Evolutionary conservation across 2,329 filamentous ascomycete species (phyloP).

Genomic region (Epichloe gansuensis): DNA sequence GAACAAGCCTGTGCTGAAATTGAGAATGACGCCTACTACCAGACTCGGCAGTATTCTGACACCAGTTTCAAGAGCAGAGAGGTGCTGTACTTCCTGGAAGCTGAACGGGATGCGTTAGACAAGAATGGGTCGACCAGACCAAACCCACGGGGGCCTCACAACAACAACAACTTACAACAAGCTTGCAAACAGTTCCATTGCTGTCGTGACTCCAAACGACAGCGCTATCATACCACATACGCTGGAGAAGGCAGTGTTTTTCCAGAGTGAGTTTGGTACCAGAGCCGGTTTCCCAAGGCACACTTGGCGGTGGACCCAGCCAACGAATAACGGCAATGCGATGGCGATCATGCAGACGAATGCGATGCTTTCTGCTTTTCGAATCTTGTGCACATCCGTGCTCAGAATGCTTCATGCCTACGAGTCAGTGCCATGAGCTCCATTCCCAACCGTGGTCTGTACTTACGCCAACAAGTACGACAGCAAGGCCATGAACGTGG

Average conservation of each 20-base stretch:
- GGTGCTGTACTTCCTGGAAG: constrained; percentile 36
- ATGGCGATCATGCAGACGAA: constrained; percentile 30
- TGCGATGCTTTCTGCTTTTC: constrained; percentile 28
- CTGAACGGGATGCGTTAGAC: constrained; percentile 14
- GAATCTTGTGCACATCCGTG: constrained; percentile 26
- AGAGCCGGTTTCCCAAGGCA: constrained; percentile 34
- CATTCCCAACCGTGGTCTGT: neutral
- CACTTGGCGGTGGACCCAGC: constrained; percentile 40
- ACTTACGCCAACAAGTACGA: constrained; percentile 42
- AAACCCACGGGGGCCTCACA: neutral
- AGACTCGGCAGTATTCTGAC: constrained; percentile 33
- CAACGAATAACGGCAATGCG: constrained; percentile 34
- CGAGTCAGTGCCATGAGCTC: neutral
- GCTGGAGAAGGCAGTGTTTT: constrained; percentile 39
- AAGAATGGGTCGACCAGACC: neutral
- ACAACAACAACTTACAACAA: constrained; percentile 28
- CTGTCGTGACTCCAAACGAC: constrained; percentile 31
- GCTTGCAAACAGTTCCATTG: constrained; percentile 33
- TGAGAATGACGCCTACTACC: constrained; percentile 28
- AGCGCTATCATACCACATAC: constrained; percentile 39
- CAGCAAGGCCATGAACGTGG: constrained; percentile 31
- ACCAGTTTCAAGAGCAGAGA: constrained; percentile 31
- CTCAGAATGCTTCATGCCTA: constrained; percentile 19
- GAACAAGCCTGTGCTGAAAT: constrained; percentile 31
- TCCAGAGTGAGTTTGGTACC: constrained; percentile 51